Conservation (phyloP, 1,284 basidiomycete species). For the Rhizopogon parksii region DNA sequence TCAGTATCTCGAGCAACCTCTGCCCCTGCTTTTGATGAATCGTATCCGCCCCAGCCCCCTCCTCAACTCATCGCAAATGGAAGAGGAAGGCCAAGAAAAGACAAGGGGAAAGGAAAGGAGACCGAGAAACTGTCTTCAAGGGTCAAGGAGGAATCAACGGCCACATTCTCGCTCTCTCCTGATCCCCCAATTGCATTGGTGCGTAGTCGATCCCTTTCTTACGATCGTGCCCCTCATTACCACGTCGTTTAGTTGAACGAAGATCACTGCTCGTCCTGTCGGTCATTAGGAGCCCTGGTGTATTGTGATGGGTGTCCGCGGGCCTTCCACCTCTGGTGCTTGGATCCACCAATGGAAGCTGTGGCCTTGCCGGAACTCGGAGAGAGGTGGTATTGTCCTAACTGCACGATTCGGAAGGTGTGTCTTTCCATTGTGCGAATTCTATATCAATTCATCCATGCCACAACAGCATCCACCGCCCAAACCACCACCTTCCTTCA, state of each 20-base stretch:
- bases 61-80: slow-evolving; percentile 16
- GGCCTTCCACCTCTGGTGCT: slow-evolving; percentile 94
- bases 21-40: slow-evolving; percentile 41
- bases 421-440: slow-evolving; percentile 19
- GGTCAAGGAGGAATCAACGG: slow-evolving; percentile 66
- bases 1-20: slow-evolving; percentile 57
- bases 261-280: slow-evolving; percentile 91
- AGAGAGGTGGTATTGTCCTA: slow-evolving; percentile 91
- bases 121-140: slow-evolving; percentile 45
- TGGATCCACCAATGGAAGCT: slow-evolving; percentile 90
- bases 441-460: slow-evolving; percentile 11
- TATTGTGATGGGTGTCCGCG: slow-evolving; percentile 97
- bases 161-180: slow-evolving; percentile 41
- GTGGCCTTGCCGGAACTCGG: slow-evolving; percentile 73
- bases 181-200: slow-evolving; percentile 40
- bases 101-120: slow-evolving; percentile 65
- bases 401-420: slow-evolving; percentile 66
- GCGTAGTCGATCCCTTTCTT: slow-evolving; percentile 21
- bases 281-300: slow-evolving; percentile 71
- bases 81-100: slow-evolving; percentile 32
- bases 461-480: slow-evolving; percentile 54
- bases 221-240: slow-evolving; percentile 14
- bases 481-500: slow-evolving; percentile 48
- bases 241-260: slow-evolving; percentile 64
- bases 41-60: slow-evolving; percentile 17